Base-by-base conservation (phyloP, 1,284 basidiomycete species). In the Anthracocystis panici-leucophaei region DNA sequence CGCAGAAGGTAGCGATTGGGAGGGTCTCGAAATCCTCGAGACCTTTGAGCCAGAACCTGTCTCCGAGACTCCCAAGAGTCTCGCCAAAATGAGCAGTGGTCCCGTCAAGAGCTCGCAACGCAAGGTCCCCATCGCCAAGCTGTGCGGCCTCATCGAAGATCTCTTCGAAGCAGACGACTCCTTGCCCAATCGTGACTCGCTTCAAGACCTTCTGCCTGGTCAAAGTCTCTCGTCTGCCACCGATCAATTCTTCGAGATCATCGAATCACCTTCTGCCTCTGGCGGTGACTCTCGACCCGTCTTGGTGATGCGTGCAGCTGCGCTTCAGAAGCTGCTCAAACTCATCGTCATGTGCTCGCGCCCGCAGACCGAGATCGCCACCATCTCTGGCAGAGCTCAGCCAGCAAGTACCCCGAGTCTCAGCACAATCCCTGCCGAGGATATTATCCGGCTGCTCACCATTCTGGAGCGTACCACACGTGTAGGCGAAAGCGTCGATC, bases 131-230 rank as follows among this genome's bases (percentile, higher is more conserved):
- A 86, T 93, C 9, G 90, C 93, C 80, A 94, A 92, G 82, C 87
- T 96, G 6, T 88, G 87, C 2, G 88, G 88, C 7, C 84, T 91
- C 20, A 87, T 95, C 1, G 93, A 95, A 68, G 93, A 95, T 62
- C 89, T 96, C 21, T 92, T 95, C 75, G 93, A 95, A 82, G 92
- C 93, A 0, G 92, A 95, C 81, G 94, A 96, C 81, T 85, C 89
- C 0, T 87, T 96, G 21, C 89, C 92, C 2, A 88, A 91, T 1
- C 91, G 92, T 65, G 87, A 89, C 1, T 88, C 89, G 42, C 72
- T 87, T 5, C 82, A 86, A 14, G 89, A 90, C 60, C 86, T 93
- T 14, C 53, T 65, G 0, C 49, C 71, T 0, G 77, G 81, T 6
- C 89, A 90, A 5, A 92, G 89, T 83, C 94, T 95, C 80, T 91